Evolutionary conservation across 2,329 filamentous ascomycete genomes (phyloP).

Genomic region (Fusarium veterinarium): DNA sequence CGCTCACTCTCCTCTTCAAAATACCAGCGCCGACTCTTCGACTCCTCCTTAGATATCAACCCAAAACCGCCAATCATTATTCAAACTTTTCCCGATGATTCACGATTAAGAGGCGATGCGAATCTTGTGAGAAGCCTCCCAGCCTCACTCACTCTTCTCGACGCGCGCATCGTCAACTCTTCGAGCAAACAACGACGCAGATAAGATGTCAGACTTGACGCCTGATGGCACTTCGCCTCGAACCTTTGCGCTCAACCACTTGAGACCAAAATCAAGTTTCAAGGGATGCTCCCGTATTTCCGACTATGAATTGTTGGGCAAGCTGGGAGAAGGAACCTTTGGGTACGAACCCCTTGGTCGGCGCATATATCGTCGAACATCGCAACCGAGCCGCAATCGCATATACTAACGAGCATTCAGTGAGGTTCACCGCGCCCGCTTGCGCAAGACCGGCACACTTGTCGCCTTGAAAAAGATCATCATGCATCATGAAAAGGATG

Average conservation of each 20-base stretch:
- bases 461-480: constrained; percentile 98
- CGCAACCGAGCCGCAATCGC: neutral
- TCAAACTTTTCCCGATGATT: constrained; percentile 13
- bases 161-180: constrained; percentile 38
- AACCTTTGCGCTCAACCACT: constrained; percentile 67
- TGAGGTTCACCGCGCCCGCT: constrained; percentile 91
- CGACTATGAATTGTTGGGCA: constrained; percentile 83
- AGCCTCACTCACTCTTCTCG: constrained; percentile 27
- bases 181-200: constrained; percentile 43
- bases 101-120: constrained; percentile 28
- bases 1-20: neutral
- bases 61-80: neutral
- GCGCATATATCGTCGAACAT: constrained; percentile 25
- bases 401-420: constrained; percentile 52
- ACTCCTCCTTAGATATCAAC: neutral
- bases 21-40: neutral
- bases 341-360: constrained; percentile 66
- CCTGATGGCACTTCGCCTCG: constrained; percentile 62
- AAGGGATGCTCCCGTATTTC: constrained; percentile 84
- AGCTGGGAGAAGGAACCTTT: constrained; percentile 95
- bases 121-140: constrained; percentile 23
- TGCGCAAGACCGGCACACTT: constrained; percentile 76
- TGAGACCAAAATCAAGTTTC: constrained; percentile 72
- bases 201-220: constrained; percentile 46
- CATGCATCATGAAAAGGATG: constrained; percentile 99